These are phyloP conservation scores for Myxozyma vanderwaltii DNA, from an alignment of 805 yeast genomes.

Conservation along the genomic window DNA sequence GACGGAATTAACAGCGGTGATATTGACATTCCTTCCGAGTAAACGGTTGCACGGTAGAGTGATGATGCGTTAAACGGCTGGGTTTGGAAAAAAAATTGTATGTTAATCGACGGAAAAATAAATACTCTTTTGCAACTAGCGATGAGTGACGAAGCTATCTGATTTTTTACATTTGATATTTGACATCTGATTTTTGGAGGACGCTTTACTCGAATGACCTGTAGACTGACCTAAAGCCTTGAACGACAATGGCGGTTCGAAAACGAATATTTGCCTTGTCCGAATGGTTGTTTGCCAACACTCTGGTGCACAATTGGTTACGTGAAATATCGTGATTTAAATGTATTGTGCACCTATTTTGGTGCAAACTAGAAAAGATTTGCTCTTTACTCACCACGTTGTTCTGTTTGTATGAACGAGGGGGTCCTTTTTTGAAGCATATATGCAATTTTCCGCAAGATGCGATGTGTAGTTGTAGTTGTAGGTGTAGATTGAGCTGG, in stretches of 20 bases:
- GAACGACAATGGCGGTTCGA: neutral
- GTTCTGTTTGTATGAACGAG: conserved; percentile 36
- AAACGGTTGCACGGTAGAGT: conserved; percentile 21
- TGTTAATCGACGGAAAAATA: conserved; percentile 25
- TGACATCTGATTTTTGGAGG: neutral
- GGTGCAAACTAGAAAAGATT: conserved; percentile 76
- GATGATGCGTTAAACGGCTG: conserved; percentile 4
- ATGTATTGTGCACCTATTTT: conserved; percentile 79
- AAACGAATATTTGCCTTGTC: neutral
- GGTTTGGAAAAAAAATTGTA: conserved; percentile 24
- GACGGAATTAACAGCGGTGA: conserved; percentile 99
- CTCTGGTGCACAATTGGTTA: conserved; percentile 74
- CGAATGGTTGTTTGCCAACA: conserved; percentile 73
- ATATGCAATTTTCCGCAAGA: no score
- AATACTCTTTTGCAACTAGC: conserved; percentile 6
- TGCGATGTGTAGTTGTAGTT: no score
- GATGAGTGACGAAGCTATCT: neutral
- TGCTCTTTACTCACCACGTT: conserved; percentile 76
- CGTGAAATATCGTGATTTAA: neutral
- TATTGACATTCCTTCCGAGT: conserved; percentile 58
- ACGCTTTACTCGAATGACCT: no score
- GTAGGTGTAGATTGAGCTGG: no score
- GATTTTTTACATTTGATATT: neutral
- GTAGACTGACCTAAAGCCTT: no score
- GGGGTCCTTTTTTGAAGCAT: conserved; percentile 31